phyloP scores from a whole-genome alignment of 257 asterid genomes.

The Salvia splendens region DNA sequence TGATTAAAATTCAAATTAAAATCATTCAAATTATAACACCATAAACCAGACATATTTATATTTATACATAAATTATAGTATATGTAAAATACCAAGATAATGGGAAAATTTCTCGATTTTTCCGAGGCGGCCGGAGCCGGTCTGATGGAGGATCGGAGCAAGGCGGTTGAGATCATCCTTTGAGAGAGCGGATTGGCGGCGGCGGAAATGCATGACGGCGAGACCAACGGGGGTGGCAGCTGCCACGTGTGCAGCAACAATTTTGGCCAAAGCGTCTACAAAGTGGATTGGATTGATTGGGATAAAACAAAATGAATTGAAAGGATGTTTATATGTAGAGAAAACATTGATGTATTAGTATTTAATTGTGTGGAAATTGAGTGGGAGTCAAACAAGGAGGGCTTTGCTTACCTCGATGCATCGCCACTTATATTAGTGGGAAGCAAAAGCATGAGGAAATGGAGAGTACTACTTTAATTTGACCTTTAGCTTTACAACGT shows the following conservation, averaged over 20 bases:
- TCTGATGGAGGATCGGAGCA: conserved; percentile 56
- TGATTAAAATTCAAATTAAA: conserved; percentile 28
- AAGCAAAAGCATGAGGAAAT: background rate
- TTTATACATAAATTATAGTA: background rate
- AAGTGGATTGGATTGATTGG: too few relatives aligned
- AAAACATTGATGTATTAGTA: too few relatives aligned
- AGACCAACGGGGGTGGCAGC: conserved; percentile 51
- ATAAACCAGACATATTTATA: background rate
- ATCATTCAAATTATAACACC: background rate
- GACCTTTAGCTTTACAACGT: background rate
- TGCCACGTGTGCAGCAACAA: conserved; percentile 43
- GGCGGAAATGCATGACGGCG: conserved; percentile 52
- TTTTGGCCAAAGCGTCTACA: conserved; percentile 41
- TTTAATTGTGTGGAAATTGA: background rate
- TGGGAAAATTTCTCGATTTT: conserved; percentile 69
- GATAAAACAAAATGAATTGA: background rate
- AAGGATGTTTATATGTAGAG: background rate
- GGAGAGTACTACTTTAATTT: background rate
- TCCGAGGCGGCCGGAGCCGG: conserved; percentile 57
- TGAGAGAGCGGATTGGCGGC: conserved; percentile 39
- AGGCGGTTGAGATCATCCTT: conserved; percentile 36
- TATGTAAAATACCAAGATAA: conserved; percentile 49
- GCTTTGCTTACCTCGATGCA: conserved; percentile 26
- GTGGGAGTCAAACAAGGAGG: conserved; percentile 16
- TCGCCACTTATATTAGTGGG: background rate